Percentiles rank a stretch among this genome's conserved stretches.
These are phyloP conservation scores for Ogataea neopini DNA, from an alignment of 805 yeast species.

Conservation along the genomic window DNA sequence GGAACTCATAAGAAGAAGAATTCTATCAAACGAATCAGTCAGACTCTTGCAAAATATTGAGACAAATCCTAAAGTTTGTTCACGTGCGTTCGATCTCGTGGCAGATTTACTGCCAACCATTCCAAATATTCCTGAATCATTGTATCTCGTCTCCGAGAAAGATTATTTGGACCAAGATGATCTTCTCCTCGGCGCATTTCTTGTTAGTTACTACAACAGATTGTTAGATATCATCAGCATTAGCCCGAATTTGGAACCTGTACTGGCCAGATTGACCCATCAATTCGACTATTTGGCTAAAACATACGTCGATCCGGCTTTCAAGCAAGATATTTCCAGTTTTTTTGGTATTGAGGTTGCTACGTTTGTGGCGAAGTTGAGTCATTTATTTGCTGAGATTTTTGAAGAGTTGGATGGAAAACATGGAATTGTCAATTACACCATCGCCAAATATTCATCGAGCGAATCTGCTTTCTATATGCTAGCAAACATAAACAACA, in stretches of 20 bases:
- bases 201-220: conserved; percentile 33
- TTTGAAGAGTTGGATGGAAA: conserved; percentile 28
- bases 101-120: conserved; percentile 29
- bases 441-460: conserved; percentile 13
- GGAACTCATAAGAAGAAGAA: conserved; percentile 32
- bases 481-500: conserved; percentile 30
- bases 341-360: conserved; percentile 27
- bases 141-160: conserved; percentile 26
- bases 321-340: conserved; percentile 26
- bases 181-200: conserved; percentile 30
- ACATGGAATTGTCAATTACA: conserved; percentile 24
- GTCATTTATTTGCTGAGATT: conserved; percentile 15
- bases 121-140: conserved; percentile 26
- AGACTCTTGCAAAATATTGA: conserved; percentile 25
- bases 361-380: conserved; percentile 21
- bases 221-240: conserved; percentile 20
- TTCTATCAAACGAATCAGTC: conserved; percentile 30
- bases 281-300: conserved; percentile 26
- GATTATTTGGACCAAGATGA: conserved; percentile 32
- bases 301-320: conserved; percentile 28
- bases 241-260: not conserved
- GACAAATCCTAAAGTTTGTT: conserved; percentile 26
- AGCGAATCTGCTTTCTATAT: conserved; percentile 24
- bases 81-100: conserved; percentile 35
- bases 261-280: conserved; percentile 22